Conservation (phyloP, 306 rosid species). For the Phaseolus lunatus region DNA sequence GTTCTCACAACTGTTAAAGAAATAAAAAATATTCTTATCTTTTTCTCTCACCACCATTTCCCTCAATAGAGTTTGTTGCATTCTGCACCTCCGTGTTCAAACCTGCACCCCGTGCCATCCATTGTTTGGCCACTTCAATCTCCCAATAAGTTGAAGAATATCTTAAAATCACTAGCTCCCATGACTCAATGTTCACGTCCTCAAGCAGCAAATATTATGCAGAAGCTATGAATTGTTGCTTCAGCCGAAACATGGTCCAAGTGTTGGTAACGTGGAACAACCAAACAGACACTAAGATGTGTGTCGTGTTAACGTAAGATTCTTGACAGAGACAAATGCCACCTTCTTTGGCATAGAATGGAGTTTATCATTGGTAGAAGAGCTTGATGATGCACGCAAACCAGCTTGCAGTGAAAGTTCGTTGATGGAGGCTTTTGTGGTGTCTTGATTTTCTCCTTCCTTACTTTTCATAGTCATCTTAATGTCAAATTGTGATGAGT, state of each 20-base stretch:
- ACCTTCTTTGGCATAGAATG: conserved; percentile 56
- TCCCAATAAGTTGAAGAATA: conserved; percentile 44
- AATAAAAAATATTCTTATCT: too few species aligned
- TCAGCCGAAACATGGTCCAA: background rate
- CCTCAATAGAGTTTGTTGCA: too few species aligned
- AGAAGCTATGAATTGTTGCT: background rate
- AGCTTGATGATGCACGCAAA: conserved; percentile 41
- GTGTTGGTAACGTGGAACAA: too few species aligned
- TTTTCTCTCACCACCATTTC: too few species aligned
- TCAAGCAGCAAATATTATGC: background rate
- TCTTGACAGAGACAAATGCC: conserved; percentile 72
- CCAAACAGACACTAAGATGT: conserved; percentile 2
- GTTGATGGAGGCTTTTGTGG: conserved; percentile 30
- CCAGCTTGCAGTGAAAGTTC: conserved; percentile 40
- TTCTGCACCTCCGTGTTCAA: too few species aligned
- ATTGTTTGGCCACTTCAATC: conserved; percentile 45
- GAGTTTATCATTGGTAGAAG: conserved; percentile 41
- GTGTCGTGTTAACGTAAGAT: conserved; percentile 39
- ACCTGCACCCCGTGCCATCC: too few species aligned
- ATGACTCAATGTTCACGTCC: background rate
- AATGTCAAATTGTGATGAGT: conserved; percentile 32
- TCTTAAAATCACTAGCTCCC: conserved; percentile 24
- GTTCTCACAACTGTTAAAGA: too few species aligned
- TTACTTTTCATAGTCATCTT: conserved; percentile 37
- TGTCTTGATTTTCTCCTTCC: conserved; percentile 42